Base-by-base conservation (phyloP, 805 yeast species). In the Candida krabiensis region DNA sequence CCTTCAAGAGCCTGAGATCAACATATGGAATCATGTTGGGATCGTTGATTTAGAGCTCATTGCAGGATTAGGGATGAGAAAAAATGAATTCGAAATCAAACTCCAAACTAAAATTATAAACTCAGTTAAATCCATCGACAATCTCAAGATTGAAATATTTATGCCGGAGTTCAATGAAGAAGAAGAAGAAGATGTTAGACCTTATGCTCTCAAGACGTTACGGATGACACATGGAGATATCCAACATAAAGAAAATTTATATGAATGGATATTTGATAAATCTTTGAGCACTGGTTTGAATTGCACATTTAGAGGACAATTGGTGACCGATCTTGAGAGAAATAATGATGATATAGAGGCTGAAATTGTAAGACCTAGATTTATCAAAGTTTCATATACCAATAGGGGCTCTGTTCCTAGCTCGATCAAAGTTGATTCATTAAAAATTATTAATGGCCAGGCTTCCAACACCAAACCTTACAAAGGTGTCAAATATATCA, bases 401-500 rank as follows among this genome's bases (percentile, higher is more conserved):
- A 71, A 80, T 47, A 77, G 78, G 46, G 96, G 96, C 0, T 68
- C 74, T 6, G 69, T 86, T 2, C 86, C 93, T 1, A 84, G 95
- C 58, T 89, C 91, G 1, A 63, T 85, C 28, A 78, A 76, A 49
- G 83, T 89, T 2, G 82, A 77, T 9, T 70, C 82, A 19, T 63
- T 89, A 44, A 75, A 77, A 51, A 73, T 87, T 13, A 17, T 53
- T 4, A 67, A 66, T 46, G 89, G 91, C 0, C 50, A 79, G 39
- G 75, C 75, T 5, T 79, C 77, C 3, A 67, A 68, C 4, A 82
- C 78, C 9, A 83, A 80, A 53, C 96, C 96, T 0, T 90, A 79
- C 67, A 90, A 89, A 58, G 98, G 98, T 1, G 96, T 90, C 15
- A 85, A 89, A 55, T 90, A 90, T 56, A 65, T 75, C 9, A 80